A percentile compares a stretch with the other conserved stretches of the same genome.
phyloP scores from a whole-genome alignment of 106 monocot genomes.

The Dendrobium officinale region DNA sequence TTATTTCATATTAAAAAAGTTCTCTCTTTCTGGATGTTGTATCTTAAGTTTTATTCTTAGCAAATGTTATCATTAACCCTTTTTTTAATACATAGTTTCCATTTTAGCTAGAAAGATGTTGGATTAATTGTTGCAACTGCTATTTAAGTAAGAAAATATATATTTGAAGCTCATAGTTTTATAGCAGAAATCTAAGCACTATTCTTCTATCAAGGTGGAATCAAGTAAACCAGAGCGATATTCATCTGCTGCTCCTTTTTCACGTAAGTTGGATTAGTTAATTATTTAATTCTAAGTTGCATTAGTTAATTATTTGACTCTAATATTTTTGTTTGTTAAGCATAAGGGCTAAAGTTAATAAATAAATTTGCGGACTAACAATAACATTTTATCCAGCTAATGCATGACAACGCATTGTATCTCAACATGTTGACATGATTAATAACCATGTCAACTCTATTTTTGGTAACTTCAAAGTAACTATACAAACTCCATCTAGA shows the following conservation, averaged over 20 bases:
- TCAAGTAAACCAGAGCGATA: slow-evolving; percentile 97
- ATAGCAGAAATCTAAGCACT: background rate
- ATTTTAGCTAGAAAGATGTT: background rate
- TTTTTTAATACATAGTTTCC: background rate
- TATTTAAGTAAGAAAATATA: background rate
- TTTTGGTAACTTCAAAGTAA: slow-evolving; percentile 68
- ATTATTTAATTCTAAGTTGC: background rate
- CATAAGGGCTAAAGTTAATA: background rate
- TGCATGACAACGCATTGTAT: slow-evolving; percentile 92
- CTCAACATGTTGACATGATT: slow-evolving; percentile 85
- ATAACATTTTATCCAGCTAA: slow-evolving; percentile 56
- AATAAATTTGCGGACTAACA: background rate
- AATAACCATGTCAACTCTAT: slow-evolving; percentile 79
- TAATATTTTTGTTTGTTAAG: background rate
- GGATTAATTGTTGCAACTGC: background rate
- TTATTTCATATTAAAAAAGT: too few species aligned
- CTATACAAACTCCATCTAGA: too few species aligned
- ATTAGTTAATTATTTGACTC: background rate
- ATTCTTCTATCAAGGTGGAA: slow-evolving; percentile 49
- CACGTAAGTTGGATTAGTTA: slow-evolving; percentile 44
- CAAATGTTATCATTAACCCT: background rate
- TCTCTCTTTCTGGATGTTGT: background rate
- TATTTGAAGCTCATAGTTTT: background rate
- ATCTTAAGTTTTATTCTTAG: background rate
- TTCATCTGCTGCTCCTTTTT: slow-evolving; percentile 94